These are phyloP conservation scores for Debaryomycetaceae sp. DNA, from an alignment of 1,139 yeast species.

Conservation along the genomic window DNA sequence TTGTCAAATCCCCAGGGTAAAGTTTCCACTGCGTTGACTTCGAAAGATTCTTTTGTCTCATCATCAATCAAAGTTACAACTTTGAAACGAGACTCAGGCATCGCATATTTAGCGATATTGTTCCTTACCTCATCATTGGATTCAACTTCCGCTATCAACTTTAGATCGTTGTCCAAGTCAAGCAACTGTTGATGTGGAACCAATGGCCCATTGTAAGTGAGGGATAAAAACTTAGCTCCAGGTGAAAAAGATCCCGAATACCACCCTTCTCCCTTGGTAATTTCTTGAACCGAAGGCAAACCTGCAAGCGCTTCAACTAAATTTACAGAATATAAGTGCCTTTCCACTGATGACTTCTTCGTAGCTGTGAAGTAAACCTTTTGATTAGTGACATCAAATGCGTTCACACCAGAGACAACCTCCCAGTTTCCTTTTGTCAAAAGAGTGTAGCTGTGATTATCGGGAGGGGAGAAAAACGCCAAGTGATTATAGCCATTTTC, in stretches of 20 bases:
- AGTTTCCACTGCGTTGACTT: constrained; percentile 58
- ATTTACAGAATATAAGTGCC: constrained; percentile 49
- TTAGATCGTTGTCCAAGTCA: constrained; percentile 41
- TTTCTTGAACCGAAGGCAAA: constrained; percentile 36
- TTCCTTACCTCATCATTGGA: constrained; percentile 42
- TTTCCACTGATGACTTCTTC: constrained; percentile 47
- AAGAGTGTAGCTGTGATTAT: constrained; percentile 34
- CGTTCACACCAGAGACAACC: constrained; percentile 45
- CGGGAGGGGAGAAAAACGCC: constrained; percentile 55
- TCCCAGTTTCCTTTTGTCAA: constrained; percentile 56
- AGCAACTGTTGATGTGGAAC: constrained; percentile 64
- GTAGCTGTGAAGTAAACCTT: constrained; percentile 49
- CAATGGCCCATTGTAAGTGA: constrained; percentile 62
- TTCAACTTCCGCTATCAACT: constrained; percentile 41
- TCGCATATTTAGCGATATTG: constrained; percentile 36
- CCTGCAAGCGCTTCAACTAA: constrained; percentile 28
- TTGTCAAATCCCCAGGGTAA: constrained; percentile 61
- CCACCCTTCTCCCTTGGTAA: constrained; percentile 67
- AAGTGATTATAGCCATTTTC: constrained; percentile 53
- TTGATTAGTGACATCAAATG: constrained; percentile 42
- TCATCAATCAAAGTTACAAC: constrained; percentile 52
- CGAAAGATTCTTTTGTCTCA: constrained; percentile 31
- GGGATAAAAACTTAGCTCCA: constrained; percentile 59
- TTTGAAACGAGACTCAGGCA: constrained; percentile 48
- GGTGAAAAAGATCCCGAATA: constrained; percentile 65